A percentile compares a stretch with the other conserved stretches of the same genome.
phyloP scores from a whole-genome alignment of 345 rosid species.

The Salix exigua region DNA sequence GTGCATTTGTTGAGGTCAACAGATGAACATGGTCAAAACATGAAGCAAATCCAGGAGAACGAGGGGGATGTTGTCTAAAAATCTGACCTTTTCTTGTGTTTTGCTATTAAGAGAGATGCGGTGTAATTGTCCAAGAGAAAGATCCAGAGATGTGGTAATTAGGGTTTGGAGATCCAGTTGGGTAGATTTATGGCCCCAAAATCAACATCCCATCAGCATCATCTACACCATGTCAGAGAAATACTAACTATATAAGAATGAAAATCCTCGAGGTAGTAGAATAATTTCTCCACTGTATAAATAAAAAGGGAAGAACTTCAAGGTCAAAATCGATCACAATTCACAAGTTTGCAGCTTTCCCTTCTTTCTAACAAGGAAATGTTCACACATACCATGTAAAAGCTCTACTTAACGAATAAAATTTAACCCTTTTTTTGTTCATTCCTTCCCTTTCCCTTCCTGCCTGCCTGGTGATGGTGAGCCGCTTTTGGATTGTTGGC shows the following conservation, averaged over 20 bases:
- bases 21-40: neutral
- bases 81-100: slow-evolving; percentile 3
- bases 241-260: neutral
- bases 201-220: neutral
- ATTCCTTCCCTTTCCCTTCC: neutral
- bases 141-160: neutral
- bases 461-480: neutral
- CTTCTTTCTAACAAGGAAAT: neutral
- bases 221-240: neutral
- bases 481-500: neutral
- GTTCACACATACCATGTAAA: neutral
- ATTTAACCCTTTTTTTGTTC: neutral
- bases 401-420: neutral
- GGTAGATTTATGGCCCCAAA: neutral
- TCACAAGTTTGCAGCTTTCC: neutral
- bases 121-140: slow-evolving; percentile 2
- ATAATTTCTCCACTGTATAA: neutral
- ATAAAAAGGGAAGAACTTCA: neutral
- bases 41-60: neutral
- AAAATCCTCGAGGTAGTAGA: neutral
- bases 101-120: neutral
- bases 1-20: neutral
- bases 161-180: slow-evolving; percentile 1
- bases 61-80: neutral
- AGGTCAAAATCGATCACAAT: neutral